These are phyloP conservation scores for Madurella mycetomatis DNA, from an alignment of 2,329 filamentous ascomycete genomes.

Conservation along the genomic window DNA sequence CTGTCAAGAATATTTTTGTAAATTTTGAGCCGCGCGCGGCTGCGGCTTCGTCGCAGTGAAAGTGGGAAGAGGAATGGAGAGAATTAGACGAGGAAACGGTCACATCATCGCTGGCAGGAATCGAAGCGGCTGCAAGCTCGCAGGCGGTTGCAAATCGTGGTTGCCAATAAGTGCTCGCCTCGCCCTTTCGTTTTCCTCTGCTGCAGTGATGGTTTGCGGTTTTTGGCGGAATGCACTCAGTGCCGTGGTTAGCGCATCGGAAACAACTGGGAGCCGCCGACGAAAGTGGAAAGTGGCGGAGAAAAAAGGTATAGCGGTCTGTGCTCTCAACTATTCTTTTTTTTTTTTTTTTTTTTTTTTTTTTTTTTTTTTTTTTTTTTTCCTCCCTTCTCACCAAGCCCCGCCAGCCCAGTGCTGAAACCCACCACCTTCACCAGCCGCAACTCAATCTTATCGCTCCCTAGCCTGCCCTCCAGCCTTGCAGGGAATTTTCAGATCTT, in stretches of 20 bases:
- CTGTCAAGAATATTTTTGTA: constrained; percentile 9
- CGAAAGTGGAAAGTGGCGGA: constrained; percentile 22
- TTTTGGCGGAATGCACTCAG: constrained; percentile 13
- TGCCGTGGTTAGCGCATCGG: neutral
- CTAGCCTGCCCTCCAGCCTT: constrained; percentile 6
- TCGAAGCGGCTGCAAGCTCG: constrained; percentile 12
- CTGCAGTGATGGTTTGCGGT: constrained; percentile 17
- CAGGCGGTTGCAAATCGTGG: neutral
- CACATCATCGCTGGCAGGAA: constrained; percentile 25
- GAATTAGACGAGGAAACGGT: constrained; percentile 16
- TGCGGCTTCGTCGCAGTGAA: constrained; percentile 13
- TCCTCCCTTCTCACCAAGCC: too few relatives aligned
- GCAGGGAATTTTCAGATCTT: constrained; percentile 10
- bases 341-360: too few relatives aligned
- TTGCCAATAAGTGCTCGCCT: neutral
- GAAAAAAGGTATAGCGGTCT: neutral
- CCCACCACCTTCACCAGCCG: constrained; percentile 7
- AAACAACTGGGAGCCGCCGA: constrained; percentile 7
- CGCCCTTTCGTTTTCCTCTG: neutral
- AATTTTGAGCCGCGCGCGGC: constrained; percentile 10
- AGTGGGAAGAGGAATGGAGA: constrained; percentile 6
- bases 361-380: too few relatives aligned
- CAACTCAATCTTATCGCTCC: neutral
- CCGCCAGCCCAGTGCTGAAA: constrained; percentile 1
- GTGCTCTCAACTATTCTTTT: constrained; percentile 12